Conservation (phyloP, 805 yeast genomes). For the Komagataella kurtzmanii region DNA sequence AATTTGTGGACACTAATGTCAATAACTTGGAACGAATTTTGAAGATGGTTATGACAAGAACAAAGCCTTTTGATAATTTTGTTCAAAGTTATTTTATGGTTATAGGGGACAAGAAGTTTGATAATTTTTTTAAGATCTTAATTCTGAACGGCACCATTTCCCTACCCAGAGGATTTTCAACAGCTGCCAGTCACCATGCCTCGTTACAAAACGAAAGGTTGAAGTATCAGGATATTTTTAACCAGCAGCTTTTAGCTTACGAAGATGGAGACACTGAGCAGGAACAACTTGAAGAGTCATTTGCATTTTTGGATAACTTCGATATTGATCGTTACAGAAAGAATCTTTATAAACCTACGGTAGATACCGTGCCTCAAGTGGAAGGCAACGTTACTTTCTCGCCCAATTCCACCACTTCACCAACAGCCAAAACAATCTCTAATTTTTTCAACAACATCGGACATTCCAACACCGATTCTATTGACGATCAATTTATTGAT, state of each 20-base stretch:
- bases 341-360: constrained; percentile 2
- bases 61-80: constrained; percentile 51
- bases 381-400: neutral
- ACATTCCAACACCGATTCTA: neutral
- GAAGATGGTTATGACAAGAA: constrained; percentile 50
- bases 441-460: neutral
- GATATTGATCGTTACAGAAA: constrained; percentile 7
- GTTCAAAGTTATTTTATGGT: constrained; percentile 53
- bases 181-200: constrained; percentile 10
- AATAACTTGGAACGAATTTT: constrained; percentile 43
- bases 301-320: constrained; percentile 12
- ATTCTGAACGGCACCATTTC: constrained; percentile 39
- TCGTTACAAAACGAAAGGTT: constrained; percentile 19
- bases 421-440: constrained; percentile 6
- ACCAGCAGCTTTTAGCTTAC: constrained; percentile 20
- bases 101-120: constrained; percentile 48
- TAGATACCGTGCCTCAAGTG: neutral
- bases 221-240: constrained; percentile 24
- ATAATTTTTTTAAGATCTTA: constrained; percentile 53
- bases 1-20: constrained; percentile 10
- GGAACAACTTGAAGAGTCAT: constrained; percentile 12
- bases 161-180: neutral
- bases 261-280: constrained; percentile 12
- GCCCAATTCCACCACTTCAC: constrained; percentile 5
- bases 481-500: neutral